Percentiles rank a stretch among this genome's conserved stretches.
phyloP scores from a whole-genome alignment of 441 rosid species.

The Jatropha multifida region DNA sequence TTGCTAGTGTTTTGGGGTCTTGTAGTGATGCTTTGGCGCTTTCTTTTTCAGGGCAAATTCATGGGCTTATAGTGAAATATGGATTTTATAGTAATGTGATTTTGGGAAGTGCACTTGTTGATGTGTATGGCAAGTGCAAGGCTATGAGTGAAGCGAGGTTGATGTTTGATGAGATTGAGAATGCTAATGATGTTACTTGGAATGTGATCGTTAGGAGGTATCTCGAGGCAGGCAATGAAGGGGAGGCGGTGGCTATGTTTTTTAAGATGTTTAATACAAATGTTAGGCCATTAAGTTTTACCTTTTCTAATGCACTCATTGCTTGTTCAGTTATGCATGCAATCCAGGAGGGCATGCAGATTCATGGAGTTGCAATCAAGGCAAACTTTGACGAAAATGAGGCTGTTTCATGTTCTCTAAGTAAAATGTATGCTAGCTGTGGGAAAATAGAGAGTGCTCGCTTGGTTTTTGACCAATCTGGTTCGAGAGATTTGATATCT shows the following conservation, averaged over 20 bases:
- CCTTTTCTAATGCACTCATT: slow-evolving; percentile 60
- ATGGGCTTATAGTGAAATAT: slow-evolving; percentile 55
- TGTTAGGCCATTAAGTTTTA: slow-evolving; percentile 59
- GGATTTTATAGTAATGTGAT: slow-evolving; percentile 61
- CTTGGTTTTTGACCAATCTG: slow-evolving; percentile 55
- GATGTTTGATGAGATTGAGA: slow-evolving; percentile 68
- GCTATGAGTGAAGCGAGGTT: slow-evolving; percentile 65
- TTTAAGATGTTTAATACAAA: slow-evolving; percentile 48
- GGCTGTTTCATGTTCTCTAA: slow-evolving; percentile 62
- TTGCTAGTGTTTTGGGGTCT: slow-evolving; percentile 52
- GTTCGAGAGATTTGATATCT: slow-evolving; percentile 51
- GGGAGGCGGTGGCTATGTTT: slow-evolving; percentile 63
- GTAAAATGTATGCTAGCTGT: slow-evolving; percentile 71
- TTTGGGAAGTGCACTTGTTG: slow-evolving; percentile 71
- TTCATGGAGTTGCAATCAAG: slow-evolving; percentile 62
- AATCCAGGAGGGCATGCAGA: slow-evolving; percentile 63
- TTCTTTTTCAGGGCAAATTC: slow-evolving; percentile 53
- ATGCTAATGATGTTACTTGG: slow-evolving; percentile 75
- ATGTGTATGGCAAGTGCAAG: slow-evolving; percentile 73
- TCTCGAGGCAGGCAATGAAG: slow-evolving; percentile 59
- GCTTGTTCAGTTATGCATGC: slow-evolving; percentile 65
- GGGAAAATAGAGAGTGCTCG: slow-evolving; percentile 56
- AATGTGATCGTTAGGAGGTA: slow-evolving; percentile 81
- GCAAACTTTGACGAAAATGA: slow-evolving; percentile 41
- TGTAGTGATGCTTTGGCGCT: slow-evolving; percentile 50